Base-by-base conservation (phyloP, 441 rosid genomes). In the Manihot esculenta region DNA sequence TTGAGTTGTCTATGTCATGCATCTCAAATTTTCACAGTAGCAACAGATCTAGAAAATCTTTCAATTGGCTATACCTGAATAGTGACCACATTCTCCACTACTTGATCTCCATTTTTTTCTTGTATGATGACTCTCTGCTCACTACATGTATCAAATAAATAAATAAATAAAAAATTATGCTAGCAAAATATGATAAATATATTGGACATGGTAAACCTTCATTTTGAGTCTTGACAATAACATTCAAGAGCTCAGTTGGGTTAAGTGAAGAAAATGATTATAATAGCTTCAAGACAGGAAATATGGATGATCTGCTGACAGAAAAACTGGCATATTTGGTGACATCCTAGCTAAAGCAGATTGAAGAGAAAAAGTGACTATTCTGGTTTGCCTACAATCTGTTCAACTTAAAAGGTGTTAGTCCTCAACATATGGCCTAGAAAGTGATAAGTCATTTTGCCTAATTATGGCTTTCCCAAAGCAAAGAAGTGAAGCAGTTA, bases 51-150 rank as follows among this genome's bases (percentile, higher is more conserved):
- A 57, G 58, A 23, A 72, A 50, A n/a, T 23, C 17, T 57, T 62
- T 57, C 58, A 23, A 47, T 44, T 30, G n/a, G 56, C 42, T 24
- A 13, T 86, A 93, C 98, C 92, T 90, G 95, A 62, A 93, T 79
- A 9, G 89, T 89, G 55, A 91, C 94, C 62, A 78, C 87, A 48
- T 77, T 80, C 78, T 91, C 91, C 69, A 72, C 78, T 45, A 81
- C 53, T 80, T 71, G 80, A 26, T 82, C 88, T 35, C 69, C 84
- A 0, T 68, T 76, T 51, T 84, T 84, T 62, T 91, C 94, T 77
- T 86, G 92, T 48, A 90, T 67, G 17, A 85, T 84, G 41, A 89
- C 87, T 81, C 97, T 87, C 82, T 93, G 97, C 64, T 88, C 94
- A 59, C 98, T 93, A 78, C 81, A 83, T 42, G 54, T 56, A 44